Evolutionary conservation across 768 basidiomycete genomes (phyloP), one percentile per base, ranked within the genome.

Genomic region (Fistulinella prunicolor): DNA sequence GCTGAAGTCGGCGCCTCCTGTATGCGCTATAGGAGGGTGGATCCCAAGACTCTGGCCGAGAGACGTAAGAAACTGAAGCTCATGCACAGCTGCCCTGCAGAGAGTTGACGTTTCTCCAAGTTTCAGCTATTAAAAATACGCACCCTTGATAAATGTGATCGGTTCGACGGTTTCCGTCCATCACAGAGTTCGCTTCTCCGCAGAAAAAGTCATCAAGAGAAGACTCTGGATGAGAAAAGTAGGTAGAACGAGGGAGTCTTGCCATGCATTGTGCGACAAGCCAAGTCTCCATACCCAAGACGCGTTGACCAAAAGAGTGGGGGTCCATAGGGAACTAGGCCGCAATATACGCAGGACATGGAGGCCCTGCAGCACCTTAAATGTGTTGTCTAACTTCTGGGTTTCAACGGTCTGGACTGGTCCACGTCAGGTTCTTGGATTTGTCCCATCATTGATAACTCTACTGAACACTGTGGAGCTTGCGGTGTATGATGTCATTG

Each of bases 141-240:
- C 38, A 51, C 40, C 48, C 10, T 21, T 40, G 13, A 29, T 37
- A 23, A 42, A 24, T 13, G 23, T 5, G 9, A 34, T 9, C 10
- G 3, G 19, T 20, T 28, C 10, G 39, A 36, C 6, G 1, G 32
- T 17, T 29, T 13, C 34, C 19, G 6, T 29, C 26, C n/a, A 22
- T 20, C 9, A 36, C 1, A 21, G 43, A 19, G 9, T 6, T 45
- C 7, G 24, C 49, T 26, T 55, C 45, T 20, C 38, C 42, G 14
- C 30, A 19, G 36, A 56, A 55, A 42, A 56, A 56, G 44, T 56
- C 40, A 5, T 51, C 35, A 16, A 56, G 42, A 14, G 55, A 55
- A 39, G 37, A 24, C 21, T 56, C 46, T 26, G 43, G 49, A 40
- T 57, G 49, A 32, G 55, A 56, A 23, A 57, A 46, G n/a, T 45